A percentile compares a stretch with the other conserved stretches of the same genome.
These are phyloP conservation scores for Geotrichum siamense DNA, from an alignment of 1,139 yeast genomes.

Conservation along the genomic window DNA sequence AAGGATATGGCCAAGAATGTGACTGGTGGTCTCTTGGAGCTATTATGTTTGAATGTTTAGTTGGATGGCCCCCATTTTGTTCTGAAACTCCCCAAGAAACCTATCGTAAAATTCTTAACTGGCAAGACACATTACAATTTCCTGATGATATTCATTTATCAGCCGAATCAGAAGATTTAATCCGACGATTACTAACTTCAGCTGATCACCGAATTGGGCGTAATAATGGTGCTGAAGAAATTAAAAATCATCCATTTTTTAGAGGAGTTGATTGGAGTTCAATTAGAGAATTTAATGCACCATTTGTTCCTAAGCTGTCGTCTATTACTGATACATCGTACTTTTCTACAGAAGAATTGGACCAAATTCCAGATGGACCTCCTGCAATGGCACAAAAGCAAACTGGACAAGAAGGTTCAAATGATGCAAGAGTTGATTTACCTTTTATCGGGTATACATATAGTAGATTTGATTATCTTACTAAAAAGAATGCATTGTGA, in stretches of 20 bases:
- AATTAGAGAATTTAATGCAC: conserved; percentile 89
- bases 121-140: conserved; percentile 88
- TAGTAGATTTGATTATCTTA: conserved; percentile 85
- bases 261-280: conserved; percentile 92
- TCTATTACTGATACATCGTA: conserved; percentile 94
- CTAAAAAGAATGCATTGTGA: conserved; percentile 74
- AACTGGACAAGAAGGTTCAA: conserved; percentile 31
- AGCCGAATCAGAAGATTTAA: conserved; percentile 90
- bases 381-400: conserved; percentile 25
- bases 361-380: conserved; percentile 92
- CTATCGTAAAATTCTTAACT: conserved; percentile 85
- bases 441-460: conserved; percentile 97
- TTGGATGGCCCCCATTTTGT: conserved; percentile 99
- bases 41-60: conserved; percentile 95
- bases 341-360: conserved; percentile 96
- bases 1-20: conserved; percentile 98
- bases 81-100: conserved; percentile 99
- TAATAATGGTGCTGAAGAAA: conserved; percentile 88
- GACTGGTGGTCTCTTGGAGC: conserved; percentile 99
- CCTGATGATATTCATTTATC: conserved; percentile 95
- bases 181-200: conserved; percentile 70
- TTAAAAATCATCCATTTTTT: conserved; percentile 86
- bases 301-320: conserved; percentile 77
- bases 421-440: conserved; percentile 77
- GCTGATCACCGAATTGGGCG: conserved; percentile 86